Percentiles rank a stretch among this genome's conserved stretches.
phyloP scores from a whole-genome alignment of 306 rosid genomes.

The Castanea crenata region DNA sequence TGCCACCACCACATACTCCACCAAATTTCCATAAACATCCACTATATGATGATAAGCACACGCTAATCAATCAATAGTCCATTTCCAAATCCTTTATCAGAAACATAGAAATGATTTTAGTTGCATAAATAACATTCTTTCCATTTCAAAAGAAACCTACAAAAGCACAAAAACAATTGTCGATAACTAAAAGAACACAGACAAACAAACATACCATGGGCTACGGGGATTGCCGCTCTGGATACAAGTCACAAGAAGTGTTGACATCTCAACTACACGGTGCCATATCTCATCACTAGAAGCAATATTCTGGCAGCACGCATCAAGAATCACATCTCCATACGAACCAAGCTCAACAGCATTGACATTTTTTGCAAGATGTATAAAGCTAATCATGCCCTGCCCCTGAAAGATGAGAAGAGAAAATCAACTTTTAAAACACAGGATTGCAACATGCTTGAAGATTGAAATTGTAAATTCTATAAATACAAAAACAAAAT shows the following conservation, averaged over 20 bases:
- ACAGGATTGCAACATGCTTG: no score
- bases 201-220: constrained; percentile 55
- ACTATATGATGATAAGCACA: not conserved
- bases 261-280: constrained; percentile 73
- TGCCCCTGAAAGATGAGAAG: constrained; percentile 59
- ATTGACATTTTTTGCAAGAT: constrained; percentile 64
- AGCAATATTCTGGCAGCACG: constrained; percentile 91
- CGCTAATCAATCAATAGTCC: not conserved
- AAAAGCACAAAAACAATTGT: not conserved
- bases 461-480: no score
- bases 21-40: not conserved
- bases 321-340: constrained; percentile 86
- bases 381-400: constrained; percentile 68
- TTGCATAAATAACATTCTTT: constrained; percentile 17
- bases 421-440: not conserved
- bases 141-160: constrained; percentile 18
- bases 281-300: constrained; percentile 81
- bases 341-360: constrained; percentile 61
- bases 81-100: not conserved
- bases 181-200: constrained; percentile 10
- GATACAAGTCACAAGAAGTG: constrained; percentile 56
- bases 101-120: constrained; percentile 7
- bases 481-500: no score
- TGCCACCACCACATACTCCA: no score
- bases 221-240: constrained; percentile 85